Percentiles rank a stretch among this genome's conserved stretches.
Evolutionary conservation across 805 yeast species (phyloP).

Genomic region (Hanseniaspora meyeri): DNA sequence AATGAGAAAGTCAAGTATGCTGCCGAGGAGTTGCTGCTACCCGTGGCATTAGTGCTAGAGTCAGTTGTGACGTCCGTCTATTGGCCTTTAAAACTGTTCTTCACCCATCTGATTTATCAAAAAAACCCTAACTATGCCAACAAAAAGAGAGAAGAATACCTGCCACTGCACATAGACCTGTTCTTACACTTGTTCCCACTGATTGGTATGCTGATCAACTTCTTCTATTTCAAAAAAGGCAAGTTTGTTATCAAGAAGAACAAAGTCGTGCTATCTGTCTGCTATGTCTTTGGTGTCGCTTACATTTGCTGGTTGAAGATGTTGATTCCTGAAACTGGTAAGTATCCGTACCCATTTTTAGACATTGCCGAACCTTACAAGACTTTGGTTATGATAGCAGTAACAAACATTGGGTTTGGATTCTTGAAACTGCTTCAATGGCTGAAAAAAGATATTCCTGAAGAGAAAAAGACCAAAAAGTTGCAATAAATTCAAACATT

Average conservation of each 20-base stretch:
- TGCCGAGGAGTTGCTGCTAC: slow-evolving; percentile 25
- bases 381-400: slow-evolving; percentile 36
- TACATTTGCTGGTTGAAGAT: slow-evolving; percentile 45
- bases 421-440: slow-evolving; percentile 25
- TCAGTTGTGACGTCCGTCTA: slow-evolving; percentile 50
- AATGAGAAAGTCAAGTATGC: background rate
- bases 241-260: slow-evolving; percentile 30
- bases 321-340: slow-evolving; percentile 36
- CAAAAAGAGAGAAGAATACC: background rate
- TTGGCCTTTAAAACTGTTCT: slow-evolving; percentile 54
- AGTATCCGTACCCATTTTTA: slow-evolving; percentile 58
- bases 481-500: background rate
- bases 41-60: slow-evolving; percentile 47
- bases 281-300: slow-evolving; percentile 31
- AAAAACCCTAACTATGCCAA: slow-evolving; percentile 16
- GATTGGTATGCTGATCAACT: slow-evolving; percentile 40
- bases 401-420: slow-evolving; percentile 31
- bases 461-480: background rate
- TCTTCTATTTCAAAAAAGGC: slow-evolving; percentile 38
- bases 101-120: slow-evolving; percentile 36
- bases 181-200: slow-evolving; percentile 51
- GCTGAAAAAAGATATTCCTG: slow-evolving; percentile 18
- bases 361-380: slow-evolving; percentile 39
- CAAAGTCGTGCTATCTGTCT: slow-evolving; percentile 30
- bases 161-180: slow-evolving; percentile 43